Conservation (phyloP, 2,329 filamentous ascomycete genomes). For the Cladorrhinum sp. region DNA sequence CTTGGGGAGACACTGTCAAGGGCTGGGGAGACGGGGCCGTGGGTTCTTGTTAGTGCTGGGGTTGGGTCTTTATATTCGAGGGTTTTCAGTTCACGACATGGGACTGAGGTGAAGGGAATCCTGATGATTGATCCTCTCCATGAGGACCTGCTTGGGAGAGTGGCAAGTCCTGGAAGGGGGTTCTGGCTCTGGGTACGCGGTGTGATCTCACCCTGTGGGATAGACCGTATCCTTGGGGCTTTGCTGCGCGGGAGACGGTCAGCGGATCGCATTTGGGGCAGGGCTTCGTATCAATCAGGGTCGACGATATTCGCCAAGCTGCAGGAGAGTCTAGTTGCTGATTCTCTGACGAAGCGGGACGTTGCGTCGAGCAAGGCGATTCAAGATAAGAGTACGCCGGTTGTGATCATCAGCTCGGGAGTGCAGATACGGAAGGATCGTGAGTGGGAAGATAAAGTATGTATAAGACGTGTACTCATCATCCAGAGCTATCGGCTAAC, state of each 20-base stretch:
- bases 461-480: not conserved
- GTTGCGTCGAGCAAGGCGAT: conserved; percentile 75
- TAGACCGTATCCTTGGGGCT: conserved; percentile 76
- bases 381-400: conserved; percentile 69
- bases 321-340: conserved; percentile 87
- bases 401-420: conserved; percentile 82
- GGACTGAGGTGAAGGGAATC: conserved; percentile 70
- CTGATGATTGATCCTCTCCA: conserved; percentile 86
- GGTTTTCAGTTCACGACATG: conserved; percentile 84
- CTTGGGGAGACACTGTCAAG: conserved; percentile 80
- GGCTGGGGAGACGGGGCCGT: conserved; percentile 76
- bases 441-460: conserved; percentile 69
- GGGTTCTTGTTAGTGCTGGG: conserved; percentile 82
- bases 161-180: conserved; percentile 67
- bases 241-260: conserved; percentile 77
- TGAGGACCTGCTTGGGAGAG: conserved; percentile 72
- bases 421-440: conserved; percentile 62
- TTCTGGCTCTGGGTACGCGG: conserved; percentile 86
- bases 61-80: conserved; percentile 85
- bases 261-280: conserved; percentile 81
- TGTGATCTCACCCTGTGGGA: conserved; percentile 79
- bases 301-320: conserved; percentile 87
- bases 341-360: conserved; percentile 80
- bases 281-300: conserved; percentile 71
- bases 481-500: conserved; percentile 8